Conservation (phyloP, 2,329 filamentous ascomycete genomes). For the Teratosphaeria pseudoeucalypti region DNA sequence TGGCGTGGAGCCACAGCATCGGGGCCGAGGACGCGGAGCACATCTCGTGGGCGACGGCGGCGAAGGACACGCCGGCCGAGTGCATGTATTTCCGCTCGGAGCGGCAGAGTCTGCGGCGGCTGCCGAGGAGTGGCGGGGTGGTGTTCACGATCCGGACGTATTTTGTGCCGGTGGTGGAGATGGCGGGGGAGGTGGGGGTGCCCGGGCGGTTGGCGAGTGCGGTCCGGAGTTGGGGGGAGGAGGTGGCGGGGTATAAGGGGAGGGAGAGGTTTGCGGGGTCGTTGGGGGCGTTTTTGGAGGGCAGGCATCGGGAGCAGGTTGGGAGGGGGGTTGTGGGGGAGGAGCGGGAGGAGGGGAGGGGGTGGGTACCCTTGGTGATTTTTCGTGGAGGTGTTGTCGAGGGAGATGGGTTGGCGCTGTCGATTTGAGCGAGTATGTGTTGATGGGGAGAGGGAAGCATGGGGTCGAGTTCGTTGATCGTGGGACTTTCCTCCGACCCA, state of each 20-base stretch:
- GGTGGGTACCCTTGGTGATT: conserved; percentile 52
- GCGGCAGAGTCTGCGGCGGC: conserved; percentile 56
- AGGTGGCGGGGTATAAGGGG: conserved; percentile 70
- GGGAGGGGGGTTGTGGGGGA: conserved; percentile 53
- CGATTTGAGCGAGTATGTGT: too few relatives aligned
- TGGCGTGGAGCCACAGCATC: conserved; percentile 69
- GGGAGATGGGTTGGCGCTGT: too few relatives aligned
- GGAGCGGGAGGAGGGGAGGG: conserved; percentile 48
- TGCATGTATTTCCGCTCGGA: conserved; percentile 71
- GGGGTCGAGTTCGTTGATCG: too few relatives aligned
- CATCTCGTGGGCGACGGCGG: conserved; percentile 64
- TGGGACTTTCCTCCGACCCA: too few relatives aligned
- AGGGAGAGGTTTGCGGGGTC: conserved; percentile 63
- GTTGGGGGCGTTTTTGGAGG: conserved; percentile 65
- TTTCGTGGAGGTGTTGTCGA: too few relatives aligned
- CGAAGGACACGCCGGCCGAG: conserved; percentile 61
- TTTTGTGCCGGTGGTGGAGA: conserved; percentile 59
- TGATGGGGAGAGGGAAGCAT: too few relatives aligned
- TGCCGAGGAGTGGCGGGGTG: conserved; percentile 37
- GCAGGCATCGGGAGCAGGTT: conserved; percentile 63
- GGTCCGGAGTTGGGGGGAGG: conserved; percentile 68
- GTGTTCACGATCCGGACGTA: conserved; percentile 75
- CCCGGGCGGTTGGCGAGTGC: conserved; percentile 69
- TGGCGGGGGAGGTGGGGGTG: conserved; percentile 63
- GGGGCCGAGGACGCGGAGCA: conserved; percentile 55